Evolutionary conservation across 1,284 basidiomycete genomes (phyloP).

Genomic region (Trichosporon inkin): DNA sequence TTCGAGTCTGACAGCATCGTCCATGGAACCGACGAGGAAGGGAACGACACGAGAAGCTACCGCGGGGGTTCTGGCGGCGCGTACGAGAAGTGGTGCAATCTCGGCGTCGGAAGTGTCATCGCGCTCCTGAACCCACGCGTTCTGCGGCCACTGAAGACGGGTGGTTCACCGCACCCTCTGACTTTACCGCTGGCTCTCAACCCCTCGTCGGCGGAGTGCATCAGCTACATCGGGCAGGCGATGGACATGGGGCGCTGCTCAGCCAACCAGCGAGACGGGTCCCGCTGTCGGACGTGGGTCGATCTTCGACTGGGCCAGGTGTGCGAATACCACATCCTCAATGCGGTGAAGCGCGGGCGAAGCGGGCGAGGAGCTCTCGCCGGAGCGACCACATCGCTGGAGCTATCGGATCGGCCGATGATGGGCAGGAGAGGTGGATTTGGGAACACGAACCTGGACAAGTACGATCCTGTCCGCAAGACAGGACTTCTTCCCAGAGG

Average conservation of each 20-base stretch:
- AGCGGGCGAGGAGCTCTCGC: constrained; percentile 72
- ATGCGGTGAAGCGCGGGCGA: constrained; percentile 68
- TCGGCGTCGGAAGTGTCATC: constrained; percentile 82
- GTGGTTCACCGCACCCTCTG: constrained; percentile 61
- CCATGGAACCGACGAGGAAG: constrained; percentile 52
- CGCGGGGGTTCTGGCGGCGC: constrained; percentile 86
- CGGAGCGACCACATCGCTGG: constrained; percentile 24
- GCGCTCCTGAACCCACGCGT: constrained; percentile 84
- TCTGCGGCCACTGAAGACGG: constrained; percentile 74
- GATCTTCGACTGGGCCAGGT: constrained; percentile 69
- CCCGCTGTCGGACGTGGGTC: constrained; percentile 76
- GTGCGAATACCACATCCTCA: constrained; percentile 84
- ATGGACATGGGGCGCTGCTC: constrained; percentile 78
- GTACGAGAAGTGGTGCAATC: constrained; percentile 74
- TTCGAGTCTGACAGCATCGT: constrained; percentile 75
- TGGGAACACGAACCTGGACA: constrained; percentile 28
- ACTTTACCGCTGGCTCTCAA: constrained; percentile 82
- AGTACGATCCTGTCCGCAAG: constrained; percentile 60
- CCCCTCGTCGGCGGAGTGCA: constrained; percentile 71
- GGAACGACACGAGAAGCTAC: constrained; percentile 57
- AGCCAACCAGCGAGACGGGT: constrained; percentile 72
- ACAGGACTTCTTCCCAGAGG: constrained; percentile 41
- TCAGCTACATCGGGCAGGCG: constrained; percentile 79
- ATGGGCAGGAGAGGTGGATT: constrained; percentile 19
- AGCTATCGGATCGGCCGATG: constrained; percentile 15